Percentiles rank a stretch among this genome's conserved stretches.
Conservation (phyloP, 2,329 filamentous ascomycete species). For the Penicillium sp. region DNA sequence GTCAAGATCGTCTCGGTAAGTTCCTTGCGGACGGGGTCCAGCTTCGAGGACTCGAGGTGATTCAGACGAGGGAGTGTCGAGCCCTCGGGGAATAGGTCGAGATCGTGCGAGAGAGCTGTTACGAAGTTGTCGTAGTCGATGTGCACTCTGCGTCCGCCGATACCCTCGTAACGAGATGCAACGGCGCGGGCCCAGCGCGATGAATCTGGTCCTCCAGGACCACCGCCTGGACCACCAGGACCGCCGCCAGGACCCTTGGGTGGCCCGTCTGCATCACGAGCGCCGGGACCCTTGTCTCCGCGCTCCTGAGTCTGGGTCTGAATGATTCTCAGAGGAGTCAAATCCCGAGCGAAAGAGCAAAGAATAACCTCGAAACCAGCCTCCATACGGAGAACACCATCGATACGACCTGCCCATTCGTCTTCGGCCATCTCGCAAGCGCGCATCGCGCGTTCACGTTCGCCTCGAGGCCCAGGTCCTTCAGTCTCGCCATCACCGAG, state of each 20-base stretch:
- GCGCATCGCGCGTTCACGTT: slow-evolving; percentile 54
- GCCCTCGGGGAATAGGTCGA: slow-evolving; percentile 44
- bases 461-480: slow-evolving; percentile 27
- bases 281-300: not conserved
- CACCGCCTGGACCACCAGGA: slow-evolving; percentile 8
- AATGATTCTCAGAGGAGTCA: slow-evolving; percentile 38
- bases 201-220: slow-evolving; percentile 6
- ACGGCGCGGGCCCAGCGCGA: slow-evolving; percentile 25
- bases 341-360: slow-evolving; percentile 59
- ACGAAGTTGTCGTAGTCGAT: slow-evolving; percentile 54
- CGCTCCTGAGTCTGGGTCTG: slow-evolving; percentile 18
- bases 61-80: slow-evolving; percentile 41
- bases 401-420: slow-evolving; percentile 56
- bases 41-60: slow-evolving; percentile 26
- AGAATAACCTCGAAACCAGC: slow-evolving; percentile 70
- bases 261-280: not conserved
- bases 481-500: slow-evolving; percentile 2
- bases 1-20: slow-evolving; percentile 46
- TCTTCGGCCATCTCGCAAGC: slow-evolving; percentile 57
- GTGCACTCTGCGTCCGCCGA: slow-evolving; percentile 42
- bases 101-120: slow-evolving; percentile 46
- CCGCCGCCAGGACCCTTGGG: not conserved
- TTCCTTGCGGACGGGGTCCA: slow-evolving; percentile 45
- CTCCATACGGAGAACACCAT: slow-evolving; percentile 68
- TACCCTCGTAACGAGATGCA: slow-evolving; percentile 32